Evolutionary conservation across 1,284 basidiomycete genomes (phyloP).

Genomic region (Puccinia polysora): DNA sequence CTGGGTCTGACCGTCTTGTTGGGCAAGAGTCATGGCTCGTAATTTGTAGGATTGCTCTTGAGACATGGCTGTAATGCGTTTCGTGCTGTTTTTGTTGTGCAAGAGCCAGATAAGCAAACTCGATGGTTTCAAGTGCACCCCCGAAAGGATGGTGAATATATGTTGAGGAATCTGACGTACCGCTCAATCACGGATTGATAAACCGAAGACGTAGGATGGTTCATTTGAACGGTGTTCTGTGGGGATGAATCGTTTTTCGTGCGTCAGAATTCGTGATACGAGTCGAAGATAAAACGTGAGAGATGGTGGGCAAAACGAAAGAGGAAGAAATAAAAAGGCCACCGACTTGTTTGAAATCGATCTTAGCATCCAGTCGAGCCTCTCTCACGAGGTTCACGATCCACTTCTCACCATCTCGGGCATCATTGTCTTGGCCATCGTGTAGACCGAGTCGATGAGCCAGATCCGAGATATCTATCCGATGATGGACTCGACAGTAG

Average conservation of each 20-base stretch:
- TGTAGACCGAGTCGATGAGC: conserved; percentile 87
- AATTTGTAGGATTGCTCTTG: conserved; percentile 41
- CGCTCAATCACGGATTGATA: conserved; percentile 96
- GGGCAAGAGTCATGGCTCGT: conserved; percentile 21
- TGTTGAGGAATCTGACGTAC: conserved; percentile 81
- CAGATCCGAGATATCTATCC: conserved; percentile 92
- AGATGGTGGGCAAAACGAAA: too few species aligned
- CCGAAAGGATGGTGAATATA: conserved; percentile 82
- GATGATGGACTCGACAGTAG: conserved; percentile 94
- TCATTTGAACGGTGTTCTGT: conserved; percentile 91
- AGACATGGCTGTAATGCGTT: conserved; percentile 36
- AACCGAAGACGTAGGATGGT: conserved; percentile 78
- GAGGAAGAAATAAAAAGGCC: not conserved
- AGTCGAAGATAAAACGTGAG: not conserved
- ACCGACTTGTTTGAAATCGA: conserved; percentile 74
- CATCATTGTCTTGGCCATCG: conserved; percentile 46
- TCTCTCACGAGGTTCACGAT: conserved; percentile 97
- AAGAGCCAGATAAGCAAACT: not conserved
- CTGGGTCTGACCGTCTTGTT: conserved; percentile 19
- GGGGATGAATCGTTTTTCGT: too few species aligned
- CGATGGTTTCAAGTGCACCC: conserved; percentile 60
- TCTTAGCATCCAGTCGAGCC: conserved; percentile 94
- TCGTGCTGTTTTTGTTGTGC: conserved; percentile 23
- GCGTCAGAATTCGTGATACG: too few species aligned
- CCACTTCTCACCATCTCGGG: conserved; percentile 97